These are phyloP conservation scores for Pseudocercospora musae DNA, from an alignment of 2,329 filamentous ascomycete genomes.

Conservation along the genomic window DNA sequence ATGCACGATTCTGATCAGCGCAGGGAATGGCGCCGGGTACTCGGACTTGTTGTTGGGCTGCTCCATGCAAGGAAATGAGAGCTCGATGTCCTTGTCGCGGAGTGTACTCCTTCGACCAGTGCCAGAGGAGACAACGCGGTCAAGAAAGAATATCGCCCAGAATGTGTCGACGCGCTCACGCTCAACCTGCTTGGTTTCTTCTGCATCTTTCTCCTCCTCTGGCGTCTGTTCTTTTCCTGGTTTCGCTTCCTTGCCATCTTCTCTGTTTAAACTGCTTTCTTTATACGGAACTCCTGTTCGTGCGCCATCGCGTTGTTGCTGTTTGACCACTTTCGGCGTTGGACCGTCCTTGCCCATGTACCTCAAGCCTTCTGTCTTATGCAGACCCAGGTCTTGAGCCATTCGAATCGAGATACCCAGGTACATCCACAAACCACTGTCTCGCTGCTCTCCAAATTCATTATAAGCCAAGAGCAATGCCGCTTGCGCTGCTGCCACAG, in stretches of 20 bases:
- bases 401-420: conserved; percentile 81
- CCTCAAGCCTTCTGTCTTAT: conserved; percentile 72
- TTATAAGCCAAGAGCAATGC: conserved; percentile 83
- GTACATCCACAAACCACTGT: conserved; percentile 93
- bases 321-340: conserved; percentile 55
- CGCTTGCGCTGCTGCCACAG: conserved; percentile 78
- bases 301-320: conserved; percentile 9
- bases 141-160: conserved; percentile 85
- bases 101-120: conserved; percentile 81
- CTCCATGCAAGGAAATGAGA: conserved; percentile 61
- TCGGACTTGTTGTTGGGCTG: conserved; percentile 55
- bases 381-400: conserved; percentile 74
- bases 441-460: conserved; percentile 81
- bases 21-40: conserved; percentile 76
- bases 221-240: conserved; percentile 50
- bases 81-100: conserved; percentile 79
- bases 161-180: conserved; percentile 83
- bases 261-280: conserved; percentile 32
- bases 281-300: background rate
- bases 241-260: conserved; percentile 37
- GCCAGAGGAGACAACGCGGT: conserved; percentile 82
- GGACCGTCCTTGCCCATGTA: conserved; percentile 55
- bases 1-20: conserved; percentile 78
- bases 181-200: conserved; percentile 61
- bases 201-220: conserved; percentile 55